Evolutionary conservation across 805 yeast genomes (phyloP), one percentile per base, ranked within the genome.

Genomic region (Suhomyces emberorum): DNA sequence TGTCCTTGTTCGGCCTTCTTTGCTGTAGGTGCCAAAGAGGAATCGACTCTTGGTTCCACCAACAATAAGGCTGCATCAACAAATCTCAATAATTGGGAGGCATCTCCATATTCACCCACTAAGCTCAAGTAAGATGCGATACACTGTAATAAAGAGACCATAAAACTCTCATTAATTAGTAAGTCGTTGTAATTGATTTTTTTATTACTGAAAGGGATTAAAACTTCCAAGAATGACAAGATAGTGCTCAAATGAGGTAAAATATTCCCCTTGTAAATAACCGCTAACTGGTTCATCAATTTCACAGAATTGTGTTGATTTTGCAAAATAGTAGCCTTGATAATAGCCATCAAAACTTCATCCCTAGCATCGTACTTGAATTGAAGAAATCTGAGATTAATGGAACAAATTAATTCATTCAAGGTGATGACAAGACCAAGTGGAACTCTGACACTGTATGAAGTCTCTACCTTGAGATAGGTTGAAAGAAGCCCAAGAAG

Each of bases 331-430:
- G 81, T 64, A 2, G 62, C 53, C 11, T 55, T 50, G 12, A 83
- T 65, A 15, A 69, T 52, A 9, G 61, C 54, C 38, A 70, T 74
- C 28, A 79, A 58, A 7, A 65, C 60, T 7, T 61, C 63, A 49
- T 81, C 83, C 42, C 82, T 68, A 39, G 83, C 70, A 42, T 81
- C 87, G 32, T 72, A 67, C 46, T 73, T 76, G 51, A 81, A 68
- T 2, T 79, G 69, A 24, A 79, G 58, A 42, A 76, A 77, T 35
- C 69, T 74, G 10, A 72, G 58, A 44, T 80, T 77, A 39, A 86
- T 57, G 12, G 80, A 69, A 39, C 76, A 57, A 11, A 81, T 50
- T 9, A 79, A 59, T 48, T 83, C 88, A 15, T 70, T 63, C 32
- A 81, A 41, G 7, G 65, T 53, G 4, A 82, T 51, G 3, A 83